phyloP scores from a whole-genome alignment of 2,329 filamentous ascomycete species.

The Beauveria sp. region DNA sequence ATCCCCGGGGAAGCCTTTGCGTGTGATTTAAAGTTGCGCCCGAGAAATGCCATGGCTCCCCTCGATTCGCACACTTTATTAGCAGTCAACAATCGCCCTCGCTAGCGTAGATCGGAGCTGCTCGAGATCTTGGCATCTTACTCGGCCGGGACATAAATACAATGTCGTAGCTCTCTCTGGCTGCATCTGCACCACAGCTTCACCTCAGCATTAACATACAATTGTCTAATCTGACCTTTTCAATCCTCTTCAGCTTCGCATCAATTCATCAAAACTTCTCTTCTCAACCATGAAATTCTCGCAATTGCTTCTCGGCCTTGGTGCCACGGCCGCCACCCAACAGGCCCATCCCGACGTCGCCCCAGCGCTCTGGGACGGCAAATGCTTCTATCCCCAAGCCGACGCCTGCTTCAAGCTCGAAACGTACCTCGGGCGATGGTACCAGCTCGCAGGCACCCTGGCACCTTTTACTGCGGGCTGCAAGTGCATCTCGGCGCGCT shows the following conservation, averaged over 20 bases:
- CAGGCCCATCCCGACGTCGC: conserved; percentile 17
- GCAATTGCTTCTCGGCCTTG: not conserved
- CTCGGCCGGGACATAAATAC: too few relatives aligned
- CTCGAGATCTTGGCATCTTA: not conserved
- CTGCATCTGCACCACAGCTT: not conserved
- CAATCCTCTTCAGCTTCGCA: not conserved
- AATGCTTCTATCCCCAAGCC: conserved; percentile 24
- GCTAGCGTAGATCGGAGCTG: conserved; percentile 1
- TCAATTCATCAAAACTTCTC: not conserved
- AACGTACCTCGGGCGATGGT: conserved; percentile 26
- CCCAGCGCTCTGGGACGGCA: conserved; percentile 23
- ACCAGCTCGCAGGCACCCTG: conserved; percentile 25
- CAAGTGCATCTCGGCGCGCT: conserved; percentile 26
- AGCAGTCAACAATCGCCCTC: not conserved
- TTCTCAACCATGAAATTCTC: not conserved
- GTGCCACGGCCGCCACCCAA: not conserved
- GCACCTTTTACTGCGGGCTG: conserved; percentile 24
- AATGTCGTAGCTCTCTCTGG: not conserved
- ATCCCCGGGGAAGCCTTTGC: too few relatives aligned
- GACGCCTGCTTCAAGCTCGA: conserved; percentile 22
- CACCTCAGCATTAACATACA: not conserved
- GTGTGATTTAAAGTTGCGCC: too few relatives aligned
- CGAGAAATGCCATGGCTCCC: not conserved
- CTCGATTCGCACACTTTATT: not conserved
- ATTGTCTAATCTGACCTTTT: too few relatives aligned